Base-by-base conservation (phyloP, 1,284 basidiomycete species). In the Leccinum huronense region DNA sequence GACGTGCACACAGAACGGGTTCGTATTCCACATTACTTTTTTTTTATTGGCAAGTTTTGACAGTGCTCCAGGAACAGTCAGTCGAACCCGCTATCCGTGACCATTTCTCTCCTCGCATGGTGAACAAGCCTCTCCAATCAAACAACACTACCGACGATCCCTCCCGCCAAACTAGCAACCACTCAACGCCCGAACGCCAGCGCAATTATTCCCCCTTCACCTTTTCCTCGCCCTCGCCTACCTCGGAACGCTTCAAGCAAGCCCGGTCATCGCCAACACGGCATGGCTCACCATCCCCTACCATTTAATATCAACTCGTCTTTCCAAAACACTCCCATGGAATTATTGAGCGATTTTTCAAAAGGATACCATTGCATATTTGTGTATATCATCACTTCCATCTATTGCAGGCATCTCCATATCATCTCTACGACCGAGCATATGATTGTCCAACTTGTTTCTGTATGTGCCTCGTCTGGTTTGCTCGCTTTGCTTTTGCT, bases 171-270 rank as follows among this genome's bases (percentile, higher is more conserved):
- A 67, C 64, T 75, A 77, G 77, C 31, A 62, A 64, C 10, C 84
- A 89, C 67, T 85, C 86, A 13, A 90, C 90, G 1, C 89, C 89
- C 2, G 86, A 91, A 71, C 85, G 88, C 69, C 85, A 86, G 70
- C 80, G 80, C 64, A 85, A 87, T 64, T 89, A 88, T 72, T 81
- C 87, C n/a, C 80, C 86, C 2, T 91, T 91, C 73, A 91, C 89
- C 5, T 91, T 91, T 78, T 83, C 84, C 6, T 86, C 88, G 0
- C 89, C 89, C 3, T 87, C 87, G 1, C 84, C 84, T 11, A 79
- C 83, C 0, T 81, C 82, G 61, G 76, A 83, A 63, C 84, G 86
- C 57, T 82, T 80, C 74, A 80, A 73, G 68, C 78, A 80, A 65
- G 61, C 66, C 16, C 73, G 66, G 36, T 63, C 65, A 3, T 67